Evolutionary conservation across 208 protist species (phyloP).

Genomic region (Trypanosoma cruzi): DNA sequence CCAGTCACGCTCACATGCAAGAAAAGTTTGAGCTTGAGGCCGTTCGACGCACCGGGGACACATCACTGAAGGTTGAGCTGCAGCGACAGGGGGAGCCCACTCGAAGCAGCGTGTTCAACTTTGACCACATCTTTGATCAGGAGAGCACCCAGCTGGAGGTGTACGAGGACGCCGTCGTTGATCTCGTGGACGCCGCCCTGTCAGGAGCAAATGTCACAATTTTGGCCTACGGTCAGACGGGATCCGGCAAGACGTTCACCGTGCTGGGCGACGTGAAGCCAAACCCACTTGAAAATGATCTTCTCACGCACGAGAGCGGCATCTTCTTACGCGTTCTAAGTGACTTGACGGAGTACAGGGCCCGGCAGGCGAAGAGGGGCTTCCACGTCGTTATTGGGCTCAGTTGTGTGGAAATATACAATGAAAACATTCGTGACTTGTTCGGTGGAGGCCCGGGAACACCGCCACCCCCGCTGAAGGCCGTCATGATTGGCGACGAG

Average conservation of each 20-base stretch:
- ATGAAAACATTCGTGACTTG: slow-evolving; percentile 53
- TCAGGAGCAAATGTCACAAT: slow-evolving; percentile 44
- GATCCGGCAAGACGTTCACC: slow-evolving; percentile 47
- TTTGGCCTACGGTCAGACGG: slow-evolving; percentile 49
- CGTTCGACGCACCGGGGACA: slow-evolving; percentile 29
- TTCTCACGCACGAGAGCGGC: slow-evolving; percentile 38
- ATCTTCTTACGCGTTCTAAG: slow-evolving; percentile 45
- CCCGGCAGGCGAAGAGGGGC: slow-evolving; percentile 18
- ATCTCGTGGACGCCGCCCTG: slow-evolving; percentile 39
- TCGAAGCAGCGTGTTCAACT: slow-evolving; percentile 32
- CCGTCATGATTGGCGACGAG: slow-evolving; percentile 54
- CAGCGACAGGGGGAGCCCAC: slow-evolving; percentile 26
- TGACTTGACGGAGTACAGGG: slow-evolving; percentile 47
- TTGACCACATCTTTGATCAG: slow-evolving; percentile 54
- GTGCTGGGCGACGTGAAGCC: slow-evolving; percentile 46
- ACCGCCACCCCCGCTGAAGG: slow-evolving; percentile 72
- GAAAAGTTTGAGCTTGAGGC: slow-evolving; percentile 37
- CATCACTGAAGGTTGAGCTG: slow-evolving; percentile 29
- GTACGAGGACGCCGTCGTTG: slow-evolving; percentile 43
- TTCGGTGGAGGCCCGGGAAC: slow-evolving; percentile 45
- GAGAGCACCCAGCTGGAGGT: slow-evolving; percentile 48
- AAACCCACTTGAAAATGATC: slow-evolving; percentile 40
- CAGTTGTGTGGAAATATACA: slow-evolving; percentile 56
- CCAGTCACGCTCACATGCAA: slow-evolving; percentile 22
- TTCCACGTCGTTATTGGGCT: slow-evolving; percentile 46